phyloP scores from a whole-genome alignment of 1,284 basidiomycete species.

The Sanghuangporus weigelae region DNA sequence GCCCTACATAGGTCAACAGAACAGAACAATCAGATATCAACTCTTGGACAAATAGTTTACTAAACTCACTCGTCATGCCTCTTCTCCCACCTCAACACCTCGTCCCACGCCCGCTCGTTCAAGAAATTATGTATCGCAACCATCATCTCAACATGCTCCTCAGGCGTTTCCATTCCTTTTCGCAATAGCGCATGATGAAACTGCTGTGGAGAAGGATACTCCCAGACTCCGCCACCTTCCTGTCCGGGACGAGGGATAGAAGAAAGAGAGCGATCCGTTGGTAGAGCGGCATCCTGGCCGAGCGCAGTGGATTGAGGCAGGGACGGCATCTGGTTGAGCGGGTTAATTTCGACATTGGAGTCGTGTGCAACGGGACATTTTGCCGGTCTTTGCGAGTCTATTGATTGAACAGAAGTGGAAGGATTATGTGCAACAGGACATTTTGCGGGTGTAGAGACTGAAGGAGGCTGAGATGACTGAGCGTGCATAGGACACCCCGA shows the following conservation, averaged over 20 bases:
- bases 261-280: slow-evolving; percentile 73
- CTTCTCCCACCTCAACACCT: slow-evolving; percentile 93
- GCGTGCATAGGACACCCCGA: slow-evolving; percentile 17
- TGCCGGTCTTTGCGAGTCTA: slow-evolving; percentile 2
- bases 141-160: slow-evolving; percentile 95
- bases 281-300: slow-evolving; percentile 57
- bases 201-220: slow-evolving; percentile 97
- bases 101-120: slow-evolving; percentile 95
- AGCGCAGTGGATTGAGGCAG: slow-evolving; percentile 67
- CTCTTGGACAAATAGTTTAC: slow-evolving; percentile 26
- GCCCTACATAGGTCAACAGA: slow-evolving; percentile 23
- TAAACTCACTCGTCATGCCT: slow-evolving; percentile 47
- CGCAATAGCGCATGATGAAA: slow-evolving; percentile 97
- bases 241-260: slow-evolving; percentile 76
- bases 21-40: not conserved
- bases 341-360: slow-evolving; percentile 44
- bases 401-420: not conserved
- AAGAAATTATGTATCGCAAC: slow-evolving; percentile 98
- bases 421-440: slow-evolving; percentile 12
- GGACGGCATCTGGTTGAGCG: slow-evolving; percentile 86
- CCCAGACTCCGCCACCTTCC: slow-evolving; percentile 57
- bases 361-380: slow-evolving; percentile 13
- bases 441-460: slow-evolving; percentile 4
- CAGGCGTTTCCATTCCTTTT: slow-evolving; percentile 98
- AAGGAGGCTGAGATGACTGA: not conserved